A percentile compares a stretch with the other conserved stretches of the same genome.
Conservation (phyloP, 1,139 yeast genomes). For the Suhomyces bokatorum region DNA sequence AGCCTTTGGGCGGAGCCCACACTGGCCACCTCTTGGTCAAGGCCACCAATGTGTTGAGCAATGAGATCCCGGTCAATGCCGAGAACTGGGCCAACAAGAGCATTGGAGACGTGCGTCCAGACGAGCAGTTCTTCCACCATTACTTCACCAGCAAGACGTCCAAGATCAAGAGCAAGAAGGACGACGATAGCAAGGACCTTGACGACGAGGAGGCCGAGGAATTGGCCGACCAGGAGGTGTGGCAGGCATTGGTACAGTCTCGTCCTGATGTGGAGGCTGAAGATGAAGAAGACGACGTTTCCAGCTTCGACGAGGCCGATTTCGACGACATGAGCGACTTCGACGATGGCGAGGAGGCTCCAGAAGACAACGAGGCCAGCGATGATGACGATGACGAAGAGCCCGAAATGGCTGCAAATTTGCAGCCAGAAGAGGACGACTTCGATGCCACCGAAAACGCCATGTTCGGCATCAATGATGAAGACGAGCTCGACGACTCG, state of each 20-base stretch:
- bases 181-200: conserved; percentile 18
- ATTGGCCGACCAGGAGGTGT: conserved; percentile 75
- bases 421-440: conserved; percentile 14
- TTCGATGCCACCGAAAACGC: conserved; percentile 25
- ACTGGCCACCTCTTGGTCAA: conserved; percentile 75
- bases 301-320: conserved; percentile 54
- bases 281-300: conserved; percentile 45
- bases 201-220: conserved; percentile 47
- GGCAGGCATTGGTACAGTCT: conserved; percentile 86
- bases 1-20: conserved; percentile 90
- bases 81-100: conserved; percentile 77
- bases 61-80: conserved; percentile 70
- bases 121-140: conserved; percentile 86
- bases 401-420: conserved; percentile 25
- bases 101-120: conserved; percentile 72
- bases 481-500: conserved; percentile 42
- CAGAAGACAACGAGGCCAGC: conserved; percentile 25
- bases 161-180: conserved; percentile 40
- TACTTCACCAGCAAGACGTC: conserved; percentile 70
- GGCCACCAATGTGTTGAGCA: conserved; percentile 51
- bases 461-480: conserved; percentile 34
- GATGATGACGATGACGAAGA: conserved; percentile 20
- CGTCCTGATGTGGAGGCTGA: conserved; percentile 74
- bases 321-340: conserved; percentile 33
- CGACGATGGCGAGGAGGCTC: conserved; percentile 26